Percentiles rank a stretch among this genome's conserved stretches.
These are phyloP conservation scores for Cephaloascus albidus DNA, from an alignment of 805 yeast species.

Conservation along the genomic window DNA sequence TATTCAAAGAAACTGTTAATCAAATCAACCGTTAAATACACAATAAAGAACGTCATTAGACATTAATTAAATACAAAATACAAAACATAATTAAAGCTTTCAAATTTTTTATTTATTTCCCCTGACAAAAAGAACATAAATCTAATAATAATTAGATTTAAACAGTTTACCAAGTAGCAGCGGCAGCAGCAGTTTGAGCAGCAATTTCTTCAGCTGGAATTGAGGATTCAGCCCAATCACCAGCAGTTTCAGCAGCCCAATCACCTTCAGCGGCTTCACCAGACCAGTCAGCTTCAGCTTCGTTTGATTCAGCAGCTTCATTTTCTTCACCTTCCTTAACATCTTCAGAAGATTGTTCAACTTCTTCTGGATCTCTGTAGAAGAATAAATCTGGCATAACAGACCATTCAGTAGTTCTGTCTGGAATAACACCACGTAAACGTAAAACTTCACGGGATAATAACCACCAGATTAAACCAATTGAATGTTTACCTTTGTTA, in stretches of 20 bases:
- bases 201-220: slow-evolving; percentile 57
- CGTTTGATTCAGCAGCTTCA: slow-evolving; percentile 52
- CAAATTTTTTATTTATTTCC: not conserved
- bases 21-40: no score
- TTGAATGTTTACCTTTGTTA: slow-evolving; percentile 99
- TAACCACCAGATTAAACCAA: slow-evolving; percentile 99
- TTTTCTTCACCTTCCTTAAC: slow-evolving; percentile 45
- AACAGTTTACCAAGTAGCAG: not conserved
- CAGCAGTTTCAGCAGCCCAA: slow-evolving; percentile 52
- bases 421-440: slow-evolving; percentile 94
- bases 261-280: slow-evolving; percentile 54
- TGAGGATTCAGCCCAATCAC: slow-evolving; percentile 35
- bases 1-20: no score
- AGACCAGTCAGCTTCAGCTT: slow-evolving; percentile 50
- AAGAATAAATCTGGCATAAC: slow-evolving; percentile 99
- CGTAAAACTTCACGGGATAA: slow-evolving; percentile 98
- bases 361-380: slow-evolving; percentile 99
- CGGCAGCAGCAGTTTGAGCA: slow-evolving; percentile 30
- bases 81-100: not conserved
- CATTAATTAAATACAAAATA: not conserved
- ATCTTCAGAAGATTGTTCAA: slow-evolving; percentile 67
- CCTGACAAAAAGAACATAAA: not conserved
- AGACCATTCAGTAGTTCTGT: slow-evolving; percentile 96
- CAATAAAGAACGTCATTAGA: no score
- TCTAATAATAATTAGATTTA: not conserved